Evolutionary conservation across 345 rosid species (phyloP).

Genomic region (Mallotus nudiflorus): DNA sequence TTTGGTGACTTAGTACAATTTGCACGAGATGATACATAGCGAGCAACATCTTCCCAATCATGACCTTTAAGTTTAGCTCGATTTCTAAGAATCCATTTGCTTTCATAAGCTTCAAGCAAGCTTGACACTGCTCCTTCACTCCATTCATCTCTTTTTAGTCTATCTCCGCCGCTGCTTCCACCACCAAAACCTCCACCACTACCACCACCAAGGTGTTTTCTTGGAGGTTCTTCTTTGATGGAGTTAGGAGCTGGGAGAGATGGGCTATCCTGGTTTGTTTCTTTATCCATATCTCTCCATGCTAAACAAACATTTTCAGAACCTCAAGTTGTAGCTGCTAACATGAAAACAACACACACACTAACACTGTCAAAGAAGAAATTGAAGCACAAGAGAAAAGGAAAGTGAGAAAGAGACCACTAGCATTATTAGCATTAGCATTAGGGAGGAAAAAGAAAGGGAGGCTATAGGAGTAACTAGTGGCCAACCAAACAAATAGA

Average conservation of each 20-base stretch:
- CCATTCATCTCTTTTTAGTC: slow-evolving; percentile 93
- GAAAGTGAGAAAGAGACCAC: slow-evolving; percentile 12
- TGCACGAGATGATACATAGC: slow-evolving; percentile 67
- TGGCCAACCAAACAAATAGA: slow-evolving; percentile 22
- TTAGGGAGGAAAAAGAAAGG: slow-evolving; percentile 23
- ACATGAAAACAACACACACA: too few species aligned
- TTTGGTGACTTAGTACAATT: slow-evolving; percentile 65
- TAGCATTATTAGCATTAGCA: slow-evolving; percentile 36
- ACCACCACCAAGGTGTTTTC: slow-evolving; percentile 22
- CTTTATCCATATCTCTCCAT: slow-evolving; percentile 71
- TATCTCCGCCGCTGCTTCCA: slow-evolving; percentile 42
- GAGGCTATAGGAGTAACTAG: background rate
- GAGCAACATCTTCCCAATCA: slow-evolving; percentile 96
- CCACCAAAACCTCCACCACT: slow-evolving; percentile 22
- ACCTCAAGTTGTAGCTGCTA: slow-evolving; percentile 47
- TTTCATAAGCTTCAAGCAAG: slow-evolving; percentile 89
- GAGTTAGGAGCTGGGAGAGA: slow-evolving; percentile 25
- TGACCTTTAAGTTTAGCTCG: slow-evolving; percentile 95
- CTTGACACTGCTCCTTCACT: slow-evolving; percentile 94
- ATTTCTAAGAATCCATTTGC: slow-evolving; percentile 86
- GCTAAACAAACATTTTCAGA: slow-evolving; percentile 25
- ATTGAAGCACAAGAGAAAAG: background rate
- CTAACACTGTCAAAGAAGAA: background rate
- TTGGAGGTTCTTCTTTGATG: slow-evolving; percentile 39
- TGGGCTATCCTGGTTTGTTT: slow-evolving; percentile 44